A percentile compares a stretch with the other conserved stretches of the same genome.
phyloP scores from a whole-genome alignment of 257 asterid genomes.

The Lantana camara region DNA sequence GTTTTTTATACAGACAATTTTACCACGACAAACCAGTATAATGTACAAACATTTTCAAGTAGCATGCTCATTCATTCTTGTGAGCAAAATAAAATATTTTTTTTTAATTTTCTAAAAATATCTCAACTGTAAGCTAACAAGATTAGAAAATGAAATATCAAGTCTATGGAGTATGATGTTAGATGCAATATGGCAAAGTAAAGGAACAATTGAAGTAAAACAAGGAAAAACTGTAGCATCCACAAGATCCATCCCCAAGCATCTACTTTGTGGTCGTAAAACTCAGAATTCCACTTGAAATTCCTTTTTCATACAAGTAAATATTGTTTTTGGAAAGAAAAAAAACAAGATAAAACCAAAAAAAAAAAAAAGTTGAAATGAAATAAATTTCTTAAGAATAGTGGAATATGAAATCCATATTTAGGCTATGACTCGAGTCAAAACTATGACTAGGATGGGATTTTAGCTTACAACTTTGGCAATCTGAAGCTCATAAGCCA shows the following conservation, averaged over 20 bases:
- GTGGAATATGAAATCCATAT: too few relatives aligned
- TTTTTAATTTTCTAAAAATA: too few relatives aligned
- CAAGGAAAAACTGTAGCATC: not conserved
- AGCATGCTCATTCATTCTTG: not conserved
- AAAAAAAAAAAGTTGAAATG: too few relatives aligned
- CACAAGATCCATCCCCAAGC: not conserved
- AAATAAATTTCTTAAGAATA: too few relatives aligned
- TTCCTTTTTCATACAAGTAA: conserved; percentile 14
- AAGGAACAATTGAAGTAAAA: not conserved
- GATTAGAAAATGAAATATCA: not conserved
- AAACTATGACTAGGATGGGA: conserved; percentile 1
- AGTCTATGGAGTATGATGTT: not conserved
- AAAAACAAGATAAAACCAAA: not conserved
- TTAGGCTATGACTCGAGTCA: conserved; percentile 17
- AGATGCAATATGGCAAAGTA: not conserved
- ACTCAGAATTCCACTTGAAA: conserved; percentile 5
- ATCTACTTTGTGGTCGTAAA: not conserved
- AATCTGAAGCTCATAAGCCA: conserved; percentile 18
- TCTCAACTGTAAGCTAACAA: too few relatives aligned
- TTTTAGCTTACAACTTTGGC: not conserved
- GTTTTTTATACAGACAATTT: not conserved
- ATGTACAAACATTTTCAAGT: not conserved
- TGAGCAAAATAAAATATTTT: not conserved
- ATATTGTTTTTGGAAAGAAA: not conserved
- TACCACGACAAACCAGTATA: not conserved